Evolutionary conservation across 257 asterid genomes (phyloP), one percentile per base, ranked within the genome.

Genomic region (Leonotis leonurus): DNA sequence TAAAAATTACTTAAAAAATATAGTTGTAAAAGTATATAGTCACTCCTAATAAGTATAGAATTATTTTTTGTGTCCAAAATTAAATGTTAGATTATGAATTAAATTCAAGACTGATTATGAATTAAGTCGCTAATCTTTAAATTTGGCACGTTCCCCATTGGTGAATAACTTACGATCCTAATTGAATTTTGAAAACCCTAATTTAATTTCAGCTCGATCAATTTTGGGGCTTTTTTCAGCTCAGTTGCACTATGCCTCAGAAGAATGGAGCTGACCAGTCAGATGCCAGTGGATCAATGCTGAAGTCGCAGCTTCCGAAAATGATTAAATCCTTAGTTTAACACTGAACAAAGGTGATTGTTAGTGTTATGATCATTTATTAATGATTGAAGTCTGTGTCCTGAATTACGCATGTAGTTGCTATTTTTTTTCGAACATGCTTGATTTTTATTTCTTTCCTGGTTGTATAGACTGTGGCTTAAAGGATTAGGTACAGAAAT

Each of bases 401-500:
- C 41, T 33, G 11, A 16, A 58, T 45, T 64, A 35, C 37, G 44
- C 22, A 35, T 8, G 25, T 21, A 7, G 20, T 57, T 12, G 33
- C 13, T 12, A 24, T 21, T 60, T n/a, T 39, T 10, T 58, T 55
- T 17, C 60, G 62, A 6, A 3, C 13, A 51, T 41, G 5, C 30
- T 10, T 24, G n/a, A n/a, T n/a, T n/a, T n/a, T n/a, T n/a, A n/a
- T n/a, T n/a, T n/a, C n/a, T n/a, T n/a, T n/a, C n/a, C n/a, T n/a
- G n/a, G 11, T 44, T 64, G 72, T 61, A 44, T 64, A 86, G 95
- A 77, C 59, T 78, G 55, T 64, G 62, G 72, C 62, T 67, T 76
- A 81, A 80, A 88, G 77, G 86, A 80, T 86, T 37, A 83, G 95
- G 86, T 50, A 65, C 86, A 51, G 98, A 92, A 74, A 79, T 87